These are phyloP conservation scores for Anastatica hierochuntica DNA, from an alignment of 345 rosid species.

Conservation along the genomic window DNA sequence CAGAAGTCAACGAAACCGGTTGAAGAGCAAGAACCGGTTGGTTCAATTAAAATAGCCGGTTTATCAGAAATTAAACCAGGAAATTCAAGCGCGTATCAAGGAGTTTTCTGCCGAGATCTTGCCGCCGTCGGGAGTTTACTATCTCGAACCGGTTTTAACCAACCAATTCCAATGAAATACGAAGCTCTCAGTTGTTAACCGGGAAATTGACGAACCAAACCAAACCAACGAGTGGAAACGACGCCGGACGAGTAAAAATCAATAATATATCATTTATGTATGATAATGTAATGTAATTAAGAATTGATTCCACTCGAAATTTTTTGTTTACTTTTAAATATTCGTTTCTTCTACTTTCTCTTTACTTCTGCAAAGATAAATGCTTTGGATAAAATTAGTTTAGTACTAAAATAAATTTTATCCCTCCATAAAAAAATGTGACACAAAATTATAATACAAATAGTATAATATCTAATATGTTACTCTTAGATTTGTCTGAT, in stretches of 20 bases:
- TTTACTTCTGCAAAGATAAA: not conserved
- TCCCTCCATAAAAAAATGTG: too few species aligned
- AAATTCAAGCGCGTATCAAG: slow-evolving; percentile 46
- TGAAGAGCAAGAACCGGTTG: not conserved
- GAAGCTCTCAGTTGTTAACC: slow-evolving; percentile 74
- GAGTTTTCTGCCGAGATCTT: slow-evolving; percentile 84
- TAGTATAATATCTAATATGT: not conserved
- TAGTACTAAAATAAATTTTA: not conserved
- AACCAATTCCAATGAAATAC: slow-evolving; percentile 67
- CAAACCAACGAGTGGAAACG: not conserved
- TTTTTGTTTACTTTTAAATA: slow-evolving; percentile 4
- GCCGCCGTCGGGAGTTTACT: slow-evolving; percentile 69
- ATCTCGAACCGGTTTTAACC: slow-evolving; percentile 66
- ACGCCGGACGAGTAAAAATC: not conserved
- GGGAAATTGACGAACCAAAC: not conserved
- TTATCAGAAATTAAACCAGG: not conserved
- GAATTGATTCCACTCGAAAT: not conserved
- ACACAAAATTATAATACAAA: not conserved
- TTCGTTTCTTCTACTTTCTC: slow-evolving; percentile 3
- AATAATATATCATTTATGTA: not conserved
- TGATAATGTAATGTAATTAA: not conserved
- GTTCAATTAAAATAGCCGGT: slow-evolving; percentile 1
- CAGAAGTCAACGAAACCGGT: slow-evolving; percentile 16
- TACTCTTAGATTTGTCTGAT: too few species aligned
- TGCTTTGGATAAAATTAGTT: slow-evolving; percentile 2